Evolutionary conservation across 345 rosid genomes (phyloP).

Genomic region (Cardamine chenopodiifolia): DNA sequence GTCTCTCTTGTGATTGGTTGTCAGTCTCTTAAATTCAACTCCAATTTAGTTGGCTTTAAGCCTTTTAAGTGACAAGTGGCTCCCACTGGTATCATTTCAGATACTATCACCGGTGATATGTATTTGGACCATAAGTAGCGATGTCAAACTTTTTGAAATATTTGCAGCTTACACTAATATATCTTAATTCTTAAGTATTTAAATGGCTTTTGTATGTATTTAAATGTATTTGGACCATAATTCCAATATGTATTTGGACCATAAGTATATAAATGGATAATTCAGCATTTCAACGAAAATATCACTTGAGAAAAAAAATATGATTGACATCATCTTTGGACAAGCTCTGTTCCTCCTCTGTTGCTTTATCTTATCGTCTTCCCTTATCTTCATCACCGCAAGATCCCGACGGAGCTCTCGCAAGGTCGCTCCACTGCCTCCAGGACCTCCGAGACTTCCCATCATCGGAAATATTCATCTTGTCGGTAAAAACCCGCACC

Average conservation of each 20-base stretch:
- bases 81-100: no score
- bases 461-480: constrained; percentile 51
- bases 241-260: no score
- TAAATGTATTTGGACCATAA: no score
- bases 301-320: not conserved
- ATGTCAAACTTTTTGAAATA: not conserved
- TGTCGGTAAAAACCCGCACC: constrained; percentile 46
- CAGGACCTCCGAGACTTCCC: constrained; percentile 45
- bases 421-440: not conserved
- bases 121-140: not conserved
- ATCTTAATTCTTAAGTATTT: not conserved
- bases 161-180: no score
- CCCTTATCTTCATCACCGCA: constrained; percentile 12
- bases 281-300: not conserved
- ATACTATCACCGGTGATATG: not conserved
- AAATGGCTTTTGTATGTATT: not conserved
- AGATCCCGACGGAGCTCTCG: constrained; percentile 10
- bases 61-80: no score
- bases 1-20: not conserved
- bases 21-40: no score
- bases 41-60: not conserved
- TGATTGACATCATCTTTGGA: constrained; percentile 4
- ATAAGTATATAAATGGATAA: no score
- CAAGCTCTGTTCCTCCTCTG: constrained; percentile 12
- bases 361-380: constrained; percentile 26